Base-by-base conservation (phyloP, 2,329 filamentous ascomycete species). In the Alternaria panax region DNA sequence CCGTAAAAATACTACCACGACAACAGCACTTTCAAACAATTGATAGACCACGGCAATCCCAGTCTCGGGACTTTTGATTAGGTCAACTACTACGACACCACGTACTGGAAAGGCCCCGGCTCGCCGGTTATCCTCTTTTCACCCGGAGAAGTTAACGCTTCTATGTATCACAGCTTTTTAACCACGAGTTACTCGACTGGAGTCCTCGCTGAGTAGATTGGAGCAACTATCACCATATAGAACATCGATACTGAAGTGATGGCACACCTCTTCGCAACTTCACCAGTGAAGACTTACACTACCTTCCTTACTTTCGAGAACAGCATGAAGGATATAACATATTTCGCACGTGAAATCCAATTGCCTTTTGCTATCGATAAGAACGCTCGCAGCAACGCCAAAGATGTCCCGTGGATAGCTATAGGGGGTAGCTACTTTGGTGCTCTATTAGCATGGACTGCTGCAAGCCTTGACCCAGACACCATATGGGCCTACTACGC, bases 281-380 rank as follows among this genome's bases (percentile, higher is more conserved):
- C 18, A 50, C 28, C 30, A 50, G 28, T 34, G 46, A 32, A 14
- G 36, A 50, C 20, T 7, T 50, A 18, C 16, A 50, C 28, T 50
- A 50, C 46, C 46, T 50, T 32, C 46, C 46, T 50, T 32, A 50
- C 46, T 22, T 32, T 50, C 20, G 46, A 50, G 22, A 32, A 50
- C 28, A 36, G 28, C 46, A 50, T 36, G 46, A 34, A 46, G 43
- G 43, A 46, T 30, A 20, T 46, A 46, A 30, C 25, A 16, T 14
- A 46, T 30, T 46, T 46, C 25, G 43, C 43, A 46, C 43, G 43
- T 46, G n/a, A 30, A 20, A 27, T 46, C 27, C 43, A 46, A 8
- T 16, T 46, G 24, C 43, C 43, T 30, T 46, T 46, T 27, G 43
- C 25, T 20, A 9, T 27, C 43, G 11, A 46, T 18, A 2, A 30